phyloP scores from a whole-genome alignment of 2,329 filamentous ascomycete genomes.

The Curvularia sp. region DNA sequence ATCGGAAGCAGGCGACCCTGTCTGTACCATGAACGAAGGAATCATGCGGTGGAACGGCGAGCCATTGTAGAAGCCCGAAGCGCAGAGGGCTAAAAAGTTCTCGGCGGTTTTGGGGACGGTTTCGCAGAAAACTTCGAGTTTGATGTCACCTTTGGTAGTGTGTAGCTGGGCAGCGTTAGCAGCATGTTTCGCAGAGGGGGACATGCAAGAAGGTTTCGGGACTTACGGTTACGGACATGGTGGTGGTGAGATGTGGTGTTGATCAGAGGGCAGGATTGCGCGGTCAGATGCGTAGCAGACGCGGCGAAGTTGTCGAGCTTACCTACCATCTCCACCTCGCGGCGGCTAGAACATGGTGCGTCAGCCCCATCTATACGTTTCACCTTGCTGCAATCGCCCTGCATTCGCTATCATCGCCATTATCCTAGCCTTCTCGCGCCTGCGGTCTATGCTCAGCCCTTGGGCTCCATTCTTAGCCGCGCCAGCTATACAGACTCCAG shows the following conservation, averaged over 20 bases:
- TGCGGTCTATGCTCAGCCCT: not conserved
- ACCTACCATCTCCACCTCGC: constrained; percentile 12
- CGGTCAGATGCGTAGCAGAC: constrained; percentile 2
- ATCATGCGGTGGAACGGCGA: constrained; percentile 83
- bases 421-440: not conserved
- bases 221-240: constrained; percentile 58
- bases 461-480: not conserved
- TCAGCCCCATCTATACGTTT: constrained; percentile 9
- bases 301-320: constrained; percentile 10
- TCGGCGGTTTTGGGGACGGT: constrained; percentile 91
- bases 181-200: not conserved
- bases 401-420: constrained; percentile 11
- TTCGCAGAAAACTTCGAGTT: constrained; percentile 96
- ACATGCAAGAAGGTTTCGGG: not conserved
- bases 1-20: constrained; percentile 64
- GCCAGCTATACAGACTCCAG: not conserved
- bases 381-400: constrained; percentile 15
- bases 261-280: constrained; percentile 13
- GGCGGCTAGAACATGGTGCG: constrained; percentile 18
- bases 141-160: constrained; percentile 87
- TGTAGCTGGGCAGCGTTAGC: constrained; percentile 63
- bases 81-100: constrained; percentile 88
- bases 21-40: constrained; percentile 80
- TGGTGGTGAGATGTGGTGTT: constrained; percentile 9
- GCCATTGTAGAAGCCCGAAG: constrained; percentile 75